A percentile compares a stretch with the other conserved stretches of the same genome.
Conservation (phyloP, 352 stramenopile genomes). For the Pythium inflatum region DNA sequence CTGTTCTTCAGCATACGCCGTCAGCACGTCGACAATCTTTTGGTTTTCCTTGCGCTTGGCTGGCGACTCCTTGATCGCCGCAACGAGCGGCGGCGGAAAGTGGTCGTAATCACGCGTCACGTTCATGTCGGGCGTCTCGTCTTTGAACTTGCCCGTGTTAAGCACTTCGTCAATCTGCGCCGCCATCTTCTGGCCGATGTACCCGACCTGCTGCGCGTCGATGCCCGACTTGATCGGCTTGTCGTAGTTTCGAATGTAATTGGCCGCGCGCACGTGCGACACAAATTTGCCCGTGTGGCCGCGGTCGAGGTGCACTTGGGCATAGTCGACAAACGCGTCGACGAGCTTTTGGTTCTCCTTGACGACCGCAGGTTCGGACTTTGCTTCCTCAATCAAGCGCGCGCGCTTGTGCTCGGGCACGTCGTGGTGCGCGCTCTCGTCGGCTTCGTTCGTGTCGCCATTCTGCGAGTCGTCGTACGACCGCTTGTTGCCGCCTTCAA, state of each 20-base stretch:
- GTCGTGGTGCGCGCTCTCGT: conserved; percentile 26
- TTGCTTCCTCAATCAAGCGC: conserved; percentile 57
- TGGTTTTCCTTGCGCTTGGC: conserved; percentile 68
- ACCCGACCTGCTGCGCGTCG: conserved; percentile 48
- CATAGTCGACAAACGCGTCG: conserved; percentile 72
- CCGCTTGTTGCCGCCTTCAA: conserved; percentile 37
- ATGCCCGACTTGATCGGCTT: conserved; percentile 47
- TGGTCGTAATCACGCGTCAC: conserved; percentile 54
- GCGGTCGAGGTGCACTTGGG: conserved; percentile 53
- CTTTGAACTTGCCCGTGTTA: conserved; percentile 52
- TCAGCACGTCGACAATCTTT: conserved; percentile 60
- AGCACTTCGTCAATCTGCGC: conserved; percentile 67
- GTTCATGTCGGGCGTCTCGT: conserved; percentile 51
- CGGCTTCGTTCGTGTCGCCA: conserved; percentile 16
- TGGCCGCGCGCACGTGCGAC: conserved; percentile 67
- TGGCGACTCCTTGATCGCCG: conserved; percentile 46
- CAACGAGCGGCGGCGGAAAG: conserved; percentile 47
- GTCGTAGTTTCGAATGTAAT: conserved; percentile 58
- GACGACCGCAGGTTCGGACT: conserved; percentile 45
- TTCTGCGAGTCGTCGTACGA: conserved; percentile 27
- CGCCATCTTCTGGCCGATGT: conserved; percentile 64
- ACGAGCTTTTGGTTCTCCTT: conserved; percentile 76
- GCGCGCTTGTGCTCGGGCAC: conserved; percentile 64
- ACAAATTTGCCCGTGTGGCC: conserved; percentile 80
- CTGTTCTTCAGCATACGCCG: conserved; percentile 73